Evolutionary conservation across 2,329 filamentous ascomycete species (phyloP), one percentile per base, ranked within the genome.

Genomic region (Immersiporthe knoxdaviesiana): DNA sequence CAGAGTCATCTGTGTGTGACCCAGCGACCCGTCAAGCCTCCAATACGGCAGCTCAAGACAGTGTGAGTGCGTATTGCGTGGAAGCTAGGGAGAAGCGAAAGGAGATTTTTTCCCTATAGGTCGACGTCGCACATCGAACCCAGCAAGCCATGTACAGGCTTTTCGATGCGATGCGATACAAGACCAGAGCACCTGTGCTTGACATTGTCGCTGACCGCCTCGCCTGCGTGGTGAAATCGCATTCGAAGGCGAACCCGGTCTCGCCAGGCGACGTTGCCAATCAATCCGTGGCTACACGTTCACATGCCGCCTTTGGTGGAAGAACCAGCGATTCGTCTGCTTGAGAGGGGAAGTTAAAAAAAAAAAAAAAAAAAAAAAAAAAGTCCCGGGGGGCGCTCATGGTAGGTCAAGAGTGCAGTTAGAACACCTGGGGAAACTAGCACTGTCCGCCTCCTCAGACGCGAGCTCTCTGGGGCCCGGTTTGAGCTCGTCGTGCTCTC

Each of bases 141-240:
- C 58, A 58, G 37, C 63, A 44, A 44, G 58, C 67, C n/a, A n/a
- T 47, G 24, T 35, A 47, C 63, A 59, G 39, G 37, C 54, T 66
- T 35, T 32, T 32, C 59, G 63, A 52, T 52, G 24, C 24, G 37
- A 30, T 56, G 24, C 21, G 24, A 44, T 56, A 47, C 24, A n/a
- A n/a, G 41, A 50, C 39, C 18, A 10, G n/a, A 2, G 24, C 30
- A 39, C 35, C 24, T 44, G 39, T 2, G 30, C 58, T 60, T 24
- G 59, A 44, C 59, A 62, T 44, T 21, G 59, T 6, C 21, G 41
- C 12, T 63, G 61, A 63, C 60, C 60, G 60, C 39, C 60, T 32
- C 21, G 7, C 5, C 3, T 32, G 18, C 6, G 39, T 63, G 27
- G 60, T 41, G 3, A 41, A 41, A 35, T 61, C 18, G 54, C 54